phyloP scores from a whole-genome alignment of 257 asterid species.

The Solanum habrochaites region DNA sequence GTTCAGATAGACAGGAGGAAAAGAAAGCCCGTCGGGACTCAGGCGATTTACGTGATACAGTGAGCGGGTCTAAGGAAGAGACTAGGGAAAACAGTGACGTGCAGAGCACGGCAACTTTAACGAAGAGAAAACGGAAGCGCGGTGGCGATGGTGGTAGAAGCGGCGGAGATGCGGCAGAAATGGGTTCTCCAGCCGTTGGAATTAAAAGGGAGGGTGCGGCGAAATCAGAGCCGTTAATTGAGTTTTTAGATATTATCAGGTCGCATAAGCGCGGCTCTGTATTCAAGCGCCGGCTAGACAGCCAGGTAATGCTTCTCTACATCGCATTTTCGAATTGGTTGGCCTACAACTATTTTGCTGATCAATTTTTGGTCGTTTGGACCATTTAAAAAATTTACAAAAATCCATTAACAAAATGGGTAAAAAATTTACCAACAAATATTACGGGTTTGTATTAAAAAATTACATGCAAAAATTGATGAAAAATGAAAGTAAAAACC shows the following conservation, averaged over 20 bases:
- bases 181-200: not conserved
- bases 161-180: not conserved
- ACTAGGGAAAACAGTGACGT: slow-evolving; percentile 26
- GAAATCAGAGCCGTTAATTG: slow-evolving; percentile 23
- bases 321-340: slow-evolving; percentile 1
- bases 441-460: not conserved
- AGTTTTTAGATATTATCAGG: slow-evolving; percentile 20
- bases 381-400: not conserved
- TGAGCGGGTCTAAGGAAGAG: slow-evolving; percentile 12
- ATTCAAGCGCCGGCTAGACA: slow-evolving; percentile 32
- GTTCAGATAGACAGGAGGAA: slow-evolving; percentile 20
- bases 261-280: slow-evolving; percentile 21
- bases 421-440: not conserved
- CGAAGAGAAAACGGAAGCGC: not conserved
- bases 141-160: not conserved
- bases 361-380: not conserved
- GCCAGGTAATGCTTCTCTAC: slow-evolving; percentile 29
- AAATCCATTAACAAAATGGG: not conserved
- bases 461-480: not conserved
- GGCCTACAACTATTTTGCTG: not conserved
- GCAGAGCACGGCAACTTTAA: slow-evolving; percentile 23
- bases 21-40: slow-evolving; percentile 1
- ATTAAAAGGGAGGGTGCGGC: slow-evolving; percentile 4
- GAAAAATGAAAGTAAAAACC: too few species aligned
- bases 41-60: slow-evolving; percentile 16